phyloP scores from a whole-genome alignment of 768 basidiomycete species.

The Coprinopsis cinerea region DNA sequence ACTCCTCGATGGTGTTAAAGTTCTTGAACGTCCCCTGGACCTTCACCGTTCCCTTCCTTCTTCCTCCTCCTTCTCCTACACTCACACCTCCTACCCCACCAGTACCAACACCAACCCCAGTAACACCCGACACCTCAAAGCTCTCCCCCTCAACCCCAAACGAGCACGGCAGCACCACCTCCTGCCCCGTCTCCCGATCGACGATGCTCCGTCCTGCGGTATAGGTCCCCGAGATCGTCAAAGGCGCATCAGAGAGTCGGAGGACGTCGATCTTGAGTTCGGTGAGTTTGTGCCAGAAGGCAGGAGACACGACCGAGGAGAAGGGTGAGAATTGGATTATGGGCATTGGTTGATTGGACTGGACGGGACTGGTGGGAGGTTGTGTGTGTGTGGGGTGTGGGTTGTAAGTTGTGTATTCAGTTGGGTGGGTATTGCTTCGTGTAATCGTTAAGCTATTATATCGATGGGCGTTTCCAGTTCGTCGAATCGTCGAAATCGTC shows the following conservation, averaged over 20 bases:
- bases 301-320: conserved; percentile 79
- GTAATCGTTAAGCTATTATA: too few relatives aligned
- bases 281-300: conserved; percentile 91
- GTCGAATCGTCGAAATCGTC: too few relatives aligned
- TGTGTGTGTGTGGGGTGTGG: too few relatives aligned
- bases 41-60: conserved; percentile 40
- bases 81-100: background rate
- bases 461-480: too few relatives aligned
- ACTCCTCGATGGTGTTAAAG: conserved; percentile 96
- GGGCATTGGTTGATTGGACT: conserved; percentile 31
- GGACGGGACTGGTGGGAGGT: too few relatives aligned
- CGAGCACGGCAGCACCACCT: conserved; percentile 67
- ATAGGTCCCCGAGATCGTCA: conserved; percentile 64
- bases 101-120: background rate
- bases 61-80: conserved; percentile 25
- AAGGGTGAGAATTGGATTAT: conserved; percentile 89
- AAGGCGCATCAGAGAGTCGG: conserved; percentile 66
- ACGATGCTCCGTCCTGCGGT: conserved; percentile 61
- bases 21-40: conserved; percentile 78
- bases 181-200: conserved; percentile 72
- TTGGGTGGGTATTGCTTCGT: too few relatives aligned
- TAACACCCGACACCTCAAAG: conserved; percentile 49
- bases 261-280: conserved; percentile 87
- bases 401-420: too few relatives aligned
- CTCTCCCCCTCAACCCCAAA: conserved; percentile 60